These are phyloP conservation scores for Phialophora verrucosa DNA, from an alignment of 2,329 filamentous ascomycete species.

Conservation along the genomic window DNA sequence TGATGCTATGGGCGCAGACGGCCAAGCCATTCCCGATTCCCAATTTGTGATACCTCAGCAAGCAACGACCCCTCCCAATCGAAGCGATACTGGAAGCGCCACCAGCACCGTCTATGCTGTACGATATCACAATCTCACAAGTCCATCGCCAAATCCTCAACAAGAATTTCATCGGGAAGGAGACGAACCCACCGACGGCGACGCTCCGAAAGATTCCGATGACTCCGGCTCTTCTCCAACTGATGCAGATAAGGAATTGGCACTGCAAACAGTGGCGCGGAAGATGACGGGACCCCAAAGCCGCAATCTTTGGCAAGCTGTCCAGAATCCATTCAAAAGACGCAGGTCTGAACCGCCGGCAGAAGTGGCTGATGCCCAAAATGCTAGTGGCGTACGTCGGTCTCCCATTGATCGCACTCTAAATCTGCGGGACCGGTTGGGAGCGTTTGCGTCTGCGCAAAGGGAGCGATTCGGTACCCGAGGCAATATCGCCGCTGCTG, in stretches of 20 bases:
- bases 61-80: conserved; percentile 63
- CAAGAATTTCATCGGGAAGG: conserved; percentile 9
- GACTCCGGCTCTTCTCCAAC: conserved; percentile 21
- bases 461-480: conserved; percentile 52
- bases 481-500: conserved; percentile 44
- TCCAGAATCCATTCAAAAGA: conserved; percentile 64
- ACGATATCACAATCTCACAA: conserved; percentile 62
- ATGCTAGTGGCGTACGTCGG: conserved; percentile 48
- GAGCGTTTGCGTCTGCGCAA: conserved; percentile 57
- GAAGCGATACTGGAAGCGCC: conserved; percentile 66
- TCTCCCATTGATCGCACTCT: conserved; percentile 40
- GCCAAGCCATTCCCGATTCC: conserved; percentile 49
- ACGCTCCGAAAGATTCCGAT: conserved; percentile 22
- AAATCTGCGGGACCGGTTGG: conserved; percentile 53
- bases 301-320: conserved; percentile 55
- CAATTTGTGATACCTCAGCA: conserved; percentile 34
- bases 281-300: conserved; percentile 38
- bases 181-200: not conserved
- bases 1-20: conserved; percentile 31
- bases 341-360: conserved; percentile 63
- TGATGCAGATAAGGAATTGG: conserved; percentile 29
- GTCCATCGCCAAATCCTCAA: conserved; percentile 48
- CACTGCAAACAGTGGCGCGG: conserved; percentile 37
- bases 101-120: conserved; percentile 69
- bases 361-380: conserved; percentile 64